These are phyloP conservation scores for Calonectria naviculata DNA, from an alignment of 2,329 filamentous ascomycete genomes.

Conservation along the genomic window DNA sequence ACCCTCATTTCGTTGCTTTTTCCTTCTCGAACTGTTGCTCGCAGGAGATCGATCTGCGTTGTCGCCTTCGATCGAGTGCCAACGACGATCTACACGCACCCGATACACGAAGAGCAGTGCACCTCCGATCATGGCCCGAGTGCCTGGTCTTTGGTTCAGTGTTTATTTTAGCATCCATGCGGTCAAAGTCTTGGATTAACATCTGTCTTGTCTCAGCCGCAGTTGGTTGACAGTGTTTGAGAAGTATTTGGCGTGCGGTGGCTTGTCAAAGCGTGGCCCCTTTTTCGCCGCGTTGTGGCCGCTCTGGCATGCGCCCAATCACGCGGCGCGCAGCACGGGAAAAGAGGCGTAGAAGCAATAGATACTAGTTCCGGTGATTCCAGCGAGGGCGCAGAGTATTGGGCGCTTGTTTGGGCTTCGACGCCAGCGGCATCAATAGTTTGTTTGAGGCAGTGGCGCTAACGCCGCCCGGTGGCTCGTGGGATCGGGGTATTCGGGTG, in stretches of 20 bases:
- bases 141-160: neutral
- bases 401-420: neutral
- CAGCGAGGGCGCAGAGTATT: neutral
- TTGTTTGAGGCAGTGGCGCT: neutral
- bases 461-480: neutral
- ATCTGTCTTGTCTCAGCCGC: neutral
- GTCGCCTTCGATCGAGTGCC: neutral
- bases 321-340: neutral
- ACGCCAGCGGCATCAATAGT: neutral
- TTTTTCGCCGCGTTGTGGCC: neutral
- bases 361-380: neutral
- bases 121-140: neutral
- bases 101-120: neutral
- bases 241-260: neutral
- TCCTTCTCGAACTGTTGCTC: neutral
- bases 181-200: neutral
- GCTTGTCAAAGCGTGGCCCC: neutral
- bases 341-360: neutral
- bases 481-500: neutral
- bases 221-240: neutral
- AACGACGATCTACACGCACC: neutral
- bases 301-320: neutral
- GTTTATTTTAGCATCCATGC: neutral
- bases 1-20: neutral
- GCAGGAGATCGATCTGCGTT: no score